Base-by-base conservation (phyloP, 345 rosid genomes). In the Turnera subulata region DNA sequence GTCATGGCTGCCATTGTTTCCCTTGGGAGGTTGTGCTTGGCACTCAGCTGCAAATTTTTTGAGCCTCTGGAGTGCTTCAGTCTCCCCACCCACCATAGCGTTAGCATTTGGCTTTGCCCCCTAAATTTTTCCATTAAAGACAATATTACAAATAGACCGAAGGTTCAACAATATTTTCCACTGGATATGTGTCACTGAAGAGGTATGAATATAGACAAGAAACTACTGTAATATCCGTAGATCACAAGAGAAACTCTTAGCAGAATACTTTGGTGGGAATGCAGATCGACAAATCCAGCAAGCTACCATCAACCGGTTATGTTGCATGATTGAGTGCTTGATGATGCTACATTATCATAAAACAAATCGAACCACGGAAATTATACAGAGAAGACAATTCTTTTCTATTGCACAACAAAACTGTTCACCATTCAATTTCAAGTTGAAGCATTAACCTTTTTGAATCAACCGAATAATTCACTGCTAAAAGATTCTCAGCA, bases 11-110 rank as follows among this genome's bases (percentile, higher is more conserved):
- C 84, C 84, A 67, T 64, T 75, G 60, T 59, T 56, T 44, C 80
- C 88, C 65, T 85, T 85, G 73, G 62, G 80, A 23, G 95, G 73
- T 67, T 83, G 93, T 59, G 95, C 85, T 71, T 73, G 84, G 75
- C 91, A 88, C 61, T 90, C 93, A 1, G 85, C 86, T 7, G 89
- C 88, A 59, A 86, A 86, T 58, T 77, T 90, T 68, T 83, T 76
- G 51, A 94, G 73, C 83, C 80, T 86, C 47, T 73, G 81, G 59
- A 88, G 62, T 53, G 93, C 99, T 75, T 90, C 96, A 47, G 88
- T 82, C 86, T 94, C 99, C 42, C 99, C 99, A 57, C 99, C 99
- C 62, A 80, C 77, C 93, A 90, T 82, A 16, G 75, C 68, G 65
- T 63, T 65, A 46, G 66, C 59, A 55, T 60, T 64, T 46, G 80